These are phyloP conservation scores for Penicillium flavigenum DNA, from an alignment of 495 filamentous ascomycete species.

Conservation along the genomic window DNA sequence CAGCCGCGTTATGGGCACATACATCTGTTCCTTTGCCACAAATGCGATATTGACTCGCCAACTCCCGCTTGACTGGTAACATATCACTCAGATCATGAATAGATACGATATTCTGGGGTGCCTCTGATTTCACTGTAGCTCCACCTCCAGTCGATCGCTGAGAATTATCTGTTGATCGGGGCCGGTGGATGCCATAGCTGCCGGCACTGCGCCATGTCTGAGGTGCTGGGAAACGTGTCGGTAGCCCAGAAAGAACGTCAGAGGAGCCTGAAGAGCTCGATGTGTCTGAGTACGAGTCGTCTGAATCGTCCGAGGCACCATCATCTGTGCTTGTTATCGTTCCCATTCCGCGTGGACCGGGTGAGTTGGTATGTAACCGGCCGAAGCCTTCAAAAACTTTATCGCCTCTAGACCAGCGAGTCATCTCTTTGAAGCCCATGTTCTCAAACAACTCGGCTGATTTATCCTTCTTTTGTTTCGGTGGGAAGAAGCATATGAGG, in stretches of 20 bases:
- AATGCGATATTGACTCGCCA: slow-evolving; percentile 79
- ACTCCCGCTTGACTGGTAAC: slow-evolving; percentile 70
- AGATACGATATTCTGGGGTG: slow-evolving; percentile 58
- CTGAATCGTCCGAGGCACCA: slow-evolving; percentile 57
- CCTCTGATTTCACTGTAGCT: slow-evolving; percentile 36
- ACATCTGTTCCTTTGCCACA: slow-evolving; percentile 76
- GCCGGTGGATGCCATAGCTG: slow-evolving; percentile 45
- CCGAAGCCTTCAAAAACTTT: slow-evolving; percentile 87
- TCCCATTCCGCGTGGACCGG: slow-evolving; percentile 49
- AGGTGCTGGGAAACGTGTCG: slow-evolving; percentile 50
- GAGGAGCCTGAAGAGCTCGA: slow-evolving; percentile 73
- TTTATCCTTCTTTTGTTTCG: slow-evolving; percentile 75
- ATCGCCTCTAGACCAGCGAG: slow-evolving; percentile 58
- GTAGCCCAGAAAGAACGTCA: slow-evolving; percentile 50
- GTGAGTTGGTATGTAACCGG: slow-evolving; percentile 62
- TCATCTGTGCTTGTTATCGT: slow-evolving; percentile 51
- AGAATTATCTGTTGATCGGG: slow-evolving; percentile 53
- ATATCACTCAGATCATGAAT: slow-evolving; percentile 67
- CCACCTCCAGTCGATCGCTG: slow-evolving; percentile 54
- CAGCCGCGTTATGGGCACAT: slow-evolving; percentile 76
- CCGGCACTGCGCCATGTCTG: slow-evolving; percentile 55
- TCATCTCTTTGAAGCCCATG: slow-evolving; percentile 58
- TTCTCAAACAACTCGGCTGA: slow-evolving; percentile 62
- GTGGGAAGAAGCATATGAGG: slow-evolving; percentile 83
- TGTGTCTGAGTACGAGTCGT: slow-evolving; percentile 64